Evolutionary conservation across 169 alveolate genomes (phyloP).

Genomic region (Plasmodium relictum): DNA sequence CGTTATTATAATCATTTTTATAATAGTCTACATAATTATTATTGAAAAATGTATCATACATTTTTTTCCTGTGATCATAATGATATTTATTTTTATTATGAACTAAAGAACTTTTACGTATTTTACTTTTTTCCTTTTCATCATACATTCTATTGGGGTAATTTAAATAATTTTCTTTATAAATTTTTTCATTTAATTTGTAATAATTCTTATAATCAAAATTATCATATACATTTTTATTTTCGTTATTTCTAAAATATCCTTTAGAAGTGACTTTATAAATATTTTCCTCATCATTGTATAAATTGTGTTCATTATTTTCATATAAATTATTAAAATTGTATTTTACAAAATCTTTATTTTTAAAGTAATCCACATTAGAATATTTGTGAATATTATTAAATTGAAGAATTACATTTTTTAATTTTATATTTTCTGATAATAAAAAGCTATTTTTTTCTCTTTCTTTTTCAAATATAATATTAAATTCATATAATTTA

Average conservation of each 20-base stretch:
- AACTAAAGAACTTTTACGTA: neutral
- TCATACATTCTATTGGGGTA: neutral
- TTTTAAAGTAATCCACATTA: no score
- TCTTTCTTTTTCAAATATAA: conserved; percentile 43
- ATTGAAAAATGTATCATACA: neutral
- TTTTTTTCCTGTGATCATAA: neutral
- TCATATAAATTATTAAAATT: neutral
- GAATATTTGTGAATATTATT: neutral
- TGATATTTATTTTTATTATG: neutral
- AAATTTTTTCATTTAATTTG: no score
- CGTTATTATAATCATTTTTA: neutral
- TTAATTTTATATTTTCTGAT: conserved; percentile 57
- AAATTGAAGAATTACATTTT: conserved; percentile 7
- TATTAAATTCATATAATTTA: conserved; percentile 28
- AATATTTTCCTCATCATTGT: neutral
- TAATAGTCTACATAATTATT: neutral
- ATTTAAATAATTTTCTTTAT: no score
- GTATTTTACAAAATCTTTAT: no score
- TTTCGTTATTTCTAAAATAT: neutral
- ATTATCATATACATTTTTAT: neutral
- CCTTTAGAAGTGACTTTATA: neutral
- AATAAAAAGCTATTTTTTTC: conserved; percentile 36
- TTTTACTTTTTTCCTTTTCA: neutral
- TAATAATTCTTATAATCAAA: neutral
- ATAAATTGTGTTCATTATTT: neutral